Evolutionary conservation across 2,329 filamentous ascomycete genomes (phyloP).

Genomic region (Ceratocystis ficicola): DNA sequence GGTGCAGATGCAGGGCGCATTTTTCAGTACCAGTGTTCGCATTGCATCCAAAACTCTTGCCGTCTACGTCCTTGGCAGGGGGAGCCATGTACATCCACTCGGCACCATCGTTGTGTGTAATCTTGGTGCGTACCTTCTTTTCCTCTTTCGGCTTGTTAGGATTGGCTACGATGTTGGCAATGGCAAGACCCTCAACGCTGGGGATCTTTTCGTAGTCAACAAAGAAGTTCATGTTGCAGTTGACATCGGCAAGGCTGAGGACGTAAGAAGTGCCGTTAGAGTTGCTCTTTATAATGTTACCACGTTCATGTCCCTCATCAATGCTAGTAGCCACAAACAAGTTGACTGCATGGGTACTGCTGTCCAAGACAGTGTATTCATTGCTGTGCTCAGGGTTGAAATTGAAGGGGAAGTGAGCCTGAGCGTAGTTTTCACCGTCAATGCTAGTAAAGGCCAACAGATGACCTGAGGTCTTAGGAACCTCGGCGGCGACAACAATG

Average conservation of each 20-base stretch:
- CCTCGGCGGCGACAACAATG: constrained; percentile 64
- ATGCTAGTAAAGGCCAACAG: constrained; percentile 72
- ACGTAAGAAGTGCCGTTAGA: constrained; percentile 96
- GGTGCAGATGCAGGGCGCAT: constrained; percentile 85
- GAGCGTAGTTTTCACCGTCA: constrained; percentile 70
- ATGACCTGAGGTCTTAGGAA: constrained; percentile 39
- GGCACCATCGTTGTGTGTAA: constrained; percentile 91
- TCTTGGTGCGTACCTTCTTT: constrained; percentile 79
- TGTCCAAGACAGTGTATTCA: constrained; percentile 87
- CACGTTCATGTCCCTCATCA: constrained; percentile 54
- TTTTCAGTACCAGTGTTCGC: constrained; percentile 45
- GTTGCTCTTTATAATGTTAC: constrained; percentile 92
- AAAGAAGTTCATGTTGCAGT: constrained; percentile 62
- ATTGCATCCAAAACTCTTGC: constrained; percentile 58
- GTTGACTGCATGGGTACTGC: constrained; percentile 87
- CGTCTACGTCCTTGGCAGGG: constrained; percentile 58
- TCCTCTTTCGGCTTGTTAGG: constrained; percentile 48
- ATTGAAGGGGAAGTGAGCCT: constrained; percentile 74
- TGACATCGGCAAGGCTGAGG: constrained; percentile 67
- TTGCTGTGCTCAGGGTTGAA: constrained; percentile 60
- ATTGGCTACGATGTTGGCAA: constrained; percentile 80
- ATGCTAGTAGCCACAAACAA: constrained; percentile 76
- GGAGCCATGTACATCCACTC: constrained; percentile 69
- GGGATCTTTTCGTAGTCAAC: constrained; percentile 96
- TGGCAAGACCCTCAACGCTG: constrained; percentile 75